These are phyloP conservation scores for Haplographium delicatum DNA, from an alignment of 495 filamentous ascomycete species.

Conservation along the genomic window DNA sequence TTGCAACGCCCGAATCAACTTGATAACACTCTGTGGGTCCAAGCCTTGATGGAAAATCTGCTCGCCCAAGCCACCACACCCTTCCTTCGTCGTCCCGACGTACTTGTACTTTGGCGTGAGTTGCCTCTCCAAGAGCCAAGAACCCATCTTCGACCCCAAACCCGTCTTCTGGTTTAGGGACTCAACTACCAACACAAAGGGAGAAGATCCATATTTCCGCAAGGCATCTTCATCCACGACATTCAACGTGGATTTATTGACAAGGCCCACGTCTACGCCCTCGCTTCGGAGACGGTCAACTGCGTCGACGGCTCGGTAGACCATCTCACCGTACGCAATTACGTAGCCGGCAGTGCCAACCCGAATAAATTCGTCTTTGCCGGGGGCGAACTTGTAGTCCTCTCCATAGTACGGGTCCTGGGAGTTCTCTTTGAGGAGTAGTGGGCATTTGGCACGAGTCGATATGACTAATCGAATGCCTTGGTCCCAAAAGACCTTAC, in stretches of 20 bases:
- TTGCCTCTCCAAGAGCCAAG: constrained; percentile 15
- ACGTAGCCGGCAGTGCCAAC: constrained; percentile 15
- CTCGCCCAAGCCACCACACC: constrained; percentile 20
- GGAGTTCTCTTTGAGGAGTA: constrained; percentile 13
- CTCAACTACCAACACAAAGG: constrained; percentile 18
- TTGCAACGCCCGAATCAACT: constrained; percentile 13
- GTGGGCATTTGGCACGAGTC: constrained; percentile 16
- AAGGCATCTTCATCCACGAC: constrained; percentile 19
- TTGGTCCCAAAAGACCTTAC: constrained; percentile 20
- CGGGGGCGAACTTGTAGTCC: constrained; percentile 14
- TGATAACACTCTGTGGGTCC: constrained; percentile 17
- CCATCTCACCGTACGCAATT: constrained; percentile 17
- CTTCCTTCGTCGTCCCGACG: constrained; percentile 18
- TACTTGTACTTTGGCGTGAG: constrained; percentile 20
- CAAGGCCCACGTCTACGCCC: constrained; percentile 17
- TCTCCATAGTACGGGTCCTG: constrained; percentile 13
- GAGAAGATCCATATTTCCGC: constrained; percentile 11
- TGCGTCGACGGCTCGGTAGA: constrained; percentile 18
- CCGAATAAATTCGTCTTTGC: constrained; percentile 19
- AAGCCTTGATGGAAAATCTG: constrained; percentile 21
- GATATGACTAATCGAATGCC: constrained; percentile 18
- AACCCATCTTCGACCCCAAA: constrained; percentile 15
- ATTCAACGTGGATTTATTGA: constrained; percentile 19
- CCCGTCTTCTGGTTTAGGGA: constrained; percentile 19
- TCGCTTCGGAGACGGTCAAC: constrained; percentile 20